Evolutionary conservation across 169 alveolate genomes (phyloP).

Genomic region (Babesia bovis): DNA sequence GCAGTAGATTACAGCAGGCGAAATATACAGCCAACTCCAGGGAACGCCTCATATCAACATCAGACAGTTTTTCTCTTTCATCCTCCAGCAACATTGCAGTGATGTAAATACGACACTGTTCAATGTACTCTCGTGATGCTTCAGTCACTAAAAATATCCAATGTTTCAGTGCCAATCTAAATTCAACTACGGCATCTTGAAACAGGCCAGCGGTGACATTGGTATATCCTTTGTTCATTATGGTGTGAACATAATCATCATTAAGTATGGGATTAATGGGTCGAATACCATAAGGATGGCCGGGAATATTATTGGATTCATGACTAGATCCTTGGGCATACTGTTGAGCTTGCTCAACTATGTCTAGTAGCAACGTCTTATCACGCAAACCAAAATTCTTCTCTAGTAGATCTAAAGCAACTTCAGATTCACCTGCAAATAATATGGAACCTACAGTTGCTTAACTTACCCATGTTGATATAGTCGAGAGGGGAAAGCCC

Average conservation of each 20-base stretch:
- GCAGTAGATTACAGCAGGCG: slow-evolving; percentile 79
- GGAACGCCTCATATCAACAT: slow-evolving; percentile 66
- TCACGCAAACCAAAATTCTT: slow-evolving; percentile 11
- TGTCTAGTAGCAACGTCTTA: slow-evolving; percentile 8
- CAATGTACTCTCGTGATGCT: slow-evolving; percentile 28
- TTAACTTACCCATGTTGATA: slow-evolving; percentile 1
- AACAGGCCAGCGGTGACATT: slow-evolving; percentile 31
- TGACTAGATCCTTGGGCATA: not conserved
- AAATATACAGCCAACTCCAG: slow-evolving; percentile 82
- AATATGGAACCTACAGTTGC: too few species aligned
- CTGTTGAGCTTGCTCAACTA: slow-evolving; percentile 2
- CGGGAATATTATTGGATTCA: not conserved
- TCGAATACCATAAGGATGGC: not conserved
- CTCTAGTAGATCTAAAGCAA: slow-evolving; percentile 22
- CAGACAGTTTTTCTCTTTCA: slow-evolving; percentile 65
- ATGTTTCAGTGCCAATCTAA: slow-evolving; percentile 19
- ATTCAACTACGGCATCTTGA: slow-evolving; percentile 20
- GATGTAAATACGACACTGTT: slow-evolving; percentile 57
- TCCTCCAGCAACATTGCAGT: slow-evolving; percentile 75
- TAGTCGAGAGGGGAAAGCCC: slow-evolving; percentile 26
- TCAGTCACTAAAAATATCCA: slow-evolving; percentile 35
- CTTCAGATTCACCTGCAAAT: slow-evolving; percentile 1
- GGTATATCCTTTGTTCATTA: slow-evolving; percentile 30
- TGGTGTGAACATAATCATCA: slow-evolving; percentile 13
- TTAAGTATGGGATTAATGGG: not conserved